phyloP scores from a whole-genome alignment of 2,329 filamentous ascomycete genomes.

The Thielaviopsis cerberus region DNA sequence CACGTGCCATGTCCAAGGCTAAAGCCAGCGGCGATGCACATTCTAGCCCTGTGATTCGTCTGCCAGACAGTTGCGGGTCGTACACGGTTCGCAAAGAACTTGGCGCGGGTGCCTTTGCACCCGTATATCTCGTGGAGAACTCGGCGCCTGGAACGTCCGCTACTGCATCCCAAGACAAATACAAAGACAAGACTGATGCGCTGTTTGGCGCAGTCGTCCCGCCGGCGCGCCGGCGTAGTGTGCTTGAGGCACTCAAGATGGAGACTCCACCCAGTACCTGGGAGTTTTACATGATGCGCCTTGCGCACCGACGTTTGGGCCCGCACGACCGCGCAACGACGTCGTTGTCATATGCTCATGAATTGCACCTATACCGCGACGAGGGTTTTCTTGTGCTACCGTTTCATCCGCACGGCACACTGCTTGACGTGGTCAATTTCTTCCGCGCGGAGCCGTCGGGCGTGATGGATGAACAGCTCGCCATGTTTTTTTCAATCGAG shows the following conservation, averaged over 20 bases:
- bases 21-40: constrained; percentile 42
- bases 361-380: constrained; percentile 79
- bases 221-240: constrained; percentile 37
- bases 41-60: constrained; percentile 43
- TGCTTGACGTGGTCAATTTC: constrained; percentile 86
- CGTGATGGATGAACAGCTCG: constrained; percentile 74
- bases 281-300: constrained; percentile 93
- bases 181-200: constrained; percentile 26
- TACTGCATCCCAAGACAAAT: no score
- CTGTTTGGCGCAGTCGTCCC: constrained; percentile 41
- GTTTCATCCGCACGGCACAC: constrained; percentile 71
- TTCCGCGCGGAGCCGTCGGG: constrained; percentile 53
- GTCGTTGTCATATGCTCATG: constrained; percentile 66
- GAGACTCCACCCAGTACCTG: constrained; percentile 74
- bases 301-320: constrained; percentile 58
- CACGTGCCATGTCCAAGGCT: constrained; percentile 45
- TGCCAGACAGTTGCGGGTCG: constrained; percentile 42
- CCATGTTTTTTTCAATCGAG: constrained; percentile 92
- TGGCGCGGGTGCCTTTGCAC: constrained; percentile 83
- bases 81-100: constrained; percentile 75
- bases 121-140: constrained; percentile 79
- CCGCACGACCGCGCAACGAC: constrained; percentile 51
- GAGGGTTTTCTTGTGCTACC: constrained; percentile 82
- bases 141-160: constrained; percentile 31
- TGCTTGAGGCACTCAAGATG: constrained; percentile 81